phyloP scores from a whole-genome alignment of 2,329 filamentous ascomycete genomes.

The Monilinia laxa region DNA sequence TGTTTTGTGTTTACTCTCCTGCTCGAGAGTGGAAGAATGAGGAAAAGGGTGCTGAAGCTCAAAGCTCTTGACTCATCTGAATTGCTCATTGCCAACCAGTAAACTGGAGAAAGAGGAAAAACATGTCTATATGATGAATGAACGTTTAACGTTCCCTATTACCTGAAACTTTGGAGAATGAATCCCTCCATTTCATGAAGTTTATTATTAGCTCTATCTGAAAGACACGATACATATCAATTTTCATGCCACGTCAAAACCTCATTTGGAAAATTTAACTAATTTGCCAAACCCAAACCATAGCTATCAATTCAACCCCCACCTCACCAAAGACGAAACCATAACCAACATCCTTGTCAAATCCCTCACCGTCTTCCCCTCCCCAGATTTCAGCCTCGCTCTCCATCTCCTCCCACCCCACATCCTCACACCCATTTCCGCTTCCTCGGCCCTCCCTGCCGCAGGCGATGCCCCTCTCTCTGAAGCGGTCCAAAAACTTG shows the following conservation, averaged over 20 bases:
- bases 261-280: slow-evolving; percentile 4
- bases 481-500: slow-evolving; percentile 77
- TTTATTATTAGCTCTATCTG: slow-evolving; percentile 76
- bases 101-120: slow-evolving; percentile 19
- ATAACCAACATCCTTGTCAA: slow-evolving; percentile 99
- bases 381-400: slow-evolving; percentile 89
- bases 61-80: neutral
- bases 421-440: slow-evolving; percentile 61
- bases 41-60: neutral
- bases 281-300: slow-evolving; percentile 22
- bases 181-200: slow-evolving; percentile 65
- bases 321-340: slow-evolving; percentile 93
- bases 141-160: slow-evolving; percentile 95
- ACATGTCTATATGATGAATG: slow-evolving; percentile 65
- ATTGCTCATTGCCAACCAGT: neutral
- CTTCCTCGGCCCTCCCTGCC: slow-evolving; percentile 49
- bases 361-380: slow-evolving; percentile 94
- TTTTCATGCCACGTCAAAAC: slow-evolving; percentile 22
- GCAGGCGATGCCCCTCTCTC: slow-evolving; percentile 68
- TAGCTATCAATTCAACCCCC: slow-evolving; percentile 99
- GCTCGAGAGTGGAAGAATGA: neutral
- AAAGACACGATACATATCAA: slow-evolving; percentile 42
- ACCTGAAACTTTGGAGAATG: slow-evolving; percentile 69
- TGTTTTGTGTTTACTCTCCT: neutral
- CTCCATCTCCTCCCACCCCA: slow-evolving; percentile 91